Evolutionary conservation across 1,139 yeast genomes (phyloP), one percentile per base, ranked within the genome.

Genomic region (Geotrichum fermentans): DNA sequence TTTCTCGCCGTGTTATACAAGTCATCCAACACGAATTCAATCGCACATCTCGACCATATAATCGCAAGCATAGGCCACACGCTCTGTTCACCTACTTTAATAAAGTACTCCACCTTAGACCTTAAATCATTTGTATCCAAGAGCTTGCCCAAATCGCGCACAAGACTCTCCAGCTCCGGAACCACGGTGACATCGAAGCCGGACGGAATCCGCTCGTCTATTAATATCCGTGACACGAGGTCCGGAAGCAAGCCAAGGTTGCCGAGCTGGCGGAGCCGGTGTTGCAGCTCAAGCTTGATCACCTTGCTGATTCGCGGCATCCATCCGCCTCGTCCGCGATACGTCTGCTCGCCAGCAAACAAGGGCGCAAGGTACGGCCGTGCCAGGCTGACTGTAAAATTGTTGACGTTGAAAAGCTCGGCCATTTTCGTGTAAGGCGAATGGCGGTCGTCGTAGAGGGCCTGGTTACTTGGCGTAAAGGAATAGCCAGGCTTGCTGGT

Each of bases 31-130:
- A 90, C 85, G 69, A 85, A 86, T 68, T 92, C 99, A 51, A 90
- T 84, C 1, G 92, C 80, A 61, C 97, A 87, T 49, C 99, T 72
- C 0, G 96, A 85, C 80, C 90, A 83, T 39, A 94, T 72, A 40
- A 90, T 71, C 0, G 97, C 88, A 56, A 88, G 74, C 53, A 87
- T 78, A 0, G 96, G 96, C 98, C 98, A 92, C 0, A 90, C 89
- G 44, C 95, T 84, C 56, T 85, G 74, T 65, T 90, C 97, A 3
- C 99, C 99, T 30, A 90, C 89, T 47, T 77, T 70, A 2, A 89
- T 80, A 95, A 97, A 90, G 61, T 88, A 88, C 2, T 89, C 86
- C 28, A 89, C 83, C 62, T 87, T 89, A 51, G 26, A 6, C 10
- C 69, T 62, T 13, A 78, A 69, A 52, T 78, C 72, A 55, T 87